Evolutionary conservation across 2,329 filamentous ascomycete genomes (phyloP).

Genomic region (Paracorniculantispora psalliotae): DNA sequence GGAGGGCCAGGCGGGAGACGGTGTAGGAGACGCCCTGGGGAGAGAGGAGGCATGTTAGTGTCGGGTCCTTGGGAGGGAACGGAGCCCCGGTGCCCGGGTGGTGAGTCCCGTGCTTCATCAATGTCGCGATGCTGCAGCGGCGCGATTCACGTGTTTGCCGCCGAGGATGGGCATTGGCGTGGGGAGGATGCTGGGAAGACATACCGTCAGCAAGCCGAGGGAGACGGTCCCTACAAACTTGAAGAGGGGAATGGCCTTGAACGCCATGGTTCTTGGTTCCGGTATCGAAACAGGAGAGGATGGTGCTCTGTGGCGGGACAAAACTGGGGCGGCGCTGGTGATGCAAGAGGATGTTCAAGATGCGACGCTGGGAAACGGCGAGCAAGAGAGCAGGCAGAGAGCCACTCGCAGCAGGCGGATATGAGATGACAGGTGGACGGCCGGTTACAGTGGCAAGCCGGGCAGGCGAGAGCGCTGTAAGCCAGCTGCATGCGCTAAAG

Average conservation of each 20-base stretch:
- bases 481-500: neutral
- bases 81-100: neutral
- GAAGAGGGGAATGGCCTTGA: conserved; percentile 66
- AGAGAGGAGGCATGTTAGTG: conserved; percentile 9
- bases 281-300: neutral
- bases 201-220: conserved; percentile 80
- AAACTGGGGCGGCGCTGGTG: no score
- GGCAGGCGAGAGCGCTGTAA: neutral
- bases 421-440: neutral
- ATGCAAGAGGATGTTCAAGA: neutral
- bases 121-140: neutral
- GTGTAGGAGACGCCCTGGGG: conserved; percentile 82
- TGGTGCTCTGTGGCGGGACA: no score
- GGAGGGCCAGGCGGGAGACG: conserved; percentile 70
- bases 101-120: neutral
- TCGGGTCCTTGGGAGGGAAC: neutral
- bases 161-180: neutral
- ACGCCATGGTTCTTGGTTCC: conserved; percentile 47
- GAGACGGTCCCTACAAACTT: conserved; percentile 94
- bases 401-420: conserved; percentile 1
- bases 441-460: neutral
- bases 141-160: neutral
- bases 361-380: neutral
- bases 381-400: neutral
- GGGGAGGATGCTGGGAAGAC: conserved; percentile 26